Conservation (phyloP, 2,329 filamentous ascomycete genomes). For the Endothia cerciana region DNA sequence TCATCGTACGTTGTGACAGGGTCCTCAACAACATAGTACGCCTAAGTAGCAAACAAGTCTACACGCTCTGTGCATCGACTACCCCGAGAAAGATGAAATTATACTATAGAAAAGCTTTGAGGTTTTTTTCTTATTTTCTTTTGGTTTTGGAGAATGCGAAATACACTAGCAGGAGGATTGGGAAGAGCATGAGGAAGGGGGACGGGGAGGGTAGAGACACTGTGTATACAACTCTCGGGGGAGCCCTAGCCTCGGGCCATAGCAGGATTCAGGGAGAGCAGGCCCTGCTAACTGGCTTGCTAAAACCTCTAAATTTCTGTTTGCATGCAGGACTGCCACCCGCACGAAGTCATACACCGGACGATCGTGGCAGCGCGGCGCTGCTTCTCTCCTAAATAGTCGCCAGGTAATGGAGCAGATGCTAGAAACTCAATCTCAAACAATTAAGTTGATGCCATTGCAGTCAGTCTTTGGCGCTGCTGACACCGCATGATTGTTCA, state of each 20-base stretch:
- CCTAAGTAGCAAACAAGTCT: neutral
- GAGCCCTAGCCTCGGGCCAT: too few relatives aligned
- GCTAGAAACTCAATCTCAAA: neutral
- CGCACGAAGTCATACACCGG: neutral
- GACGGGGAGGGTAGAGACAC: too few relatives aligned
- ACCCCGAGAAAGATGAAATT: neutral
- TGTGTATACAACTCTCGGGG: too few relatives aligned
- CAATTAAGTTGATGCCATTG: neutral
- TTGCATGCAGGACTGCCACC: neutral
- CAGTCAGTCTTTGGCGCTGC: neutral
- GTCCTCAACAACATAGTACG: neutral
- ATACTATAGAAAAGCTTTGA: too few relatives aligned
- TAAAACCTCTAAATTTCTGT: neutral
- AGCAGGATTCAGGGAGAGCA: too few relatives aligned
- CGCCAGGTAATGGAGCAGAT: neutral
- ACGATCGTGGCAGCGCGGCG: neutral
- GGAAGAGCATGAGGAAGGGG: too few relatives aligned
- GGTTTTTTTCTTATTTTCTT: too few relatives aligned
- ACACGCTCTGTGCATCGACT: neutral
- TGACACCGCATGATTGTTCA: neutral
- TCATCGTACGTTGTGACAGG: slow-evolving; percentile 3
- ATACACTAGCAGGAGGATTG: too few relatives aligned
- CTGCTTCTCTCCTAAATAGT: neutral
- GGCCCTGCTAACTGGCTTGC: too few relatives aligned
- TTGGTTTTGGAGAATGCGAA: too few relatives aligned